Percentiles rank a stretch among this genome's conserved stretches.
These are phyloP conservation scores for Globisporangium sylvaticum DNA, from an alignment of 352 stramenopile genomes.

Conservation along the genomic window DNA sequence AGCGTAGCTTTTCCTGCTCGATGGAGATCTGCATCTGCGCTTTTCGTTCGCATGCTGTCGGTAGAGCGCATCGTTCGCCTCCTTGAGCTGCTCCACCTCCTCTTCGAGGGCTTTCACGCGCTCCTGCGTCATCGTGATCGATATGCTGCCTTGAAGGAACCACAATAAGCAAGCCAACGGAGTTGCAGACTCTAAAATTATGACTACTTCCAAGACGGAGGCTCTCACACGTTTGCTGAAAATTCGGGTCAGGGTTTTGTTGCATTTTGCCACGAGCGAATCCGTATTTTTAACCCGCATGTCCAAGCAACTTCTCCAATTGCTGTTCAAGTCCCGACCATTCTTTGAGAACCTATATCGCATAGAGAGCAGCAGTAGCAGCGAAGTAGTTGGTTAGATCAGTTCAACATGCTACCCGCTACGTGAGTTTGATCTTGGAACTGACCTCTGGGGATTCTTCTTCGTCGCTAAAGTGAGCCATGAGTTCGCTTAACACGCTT, in stretches of 20 bases:
- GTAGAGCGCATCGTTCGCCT: constrained; percentile 59
- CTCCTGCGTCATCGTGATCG: constrained; percentile 24
- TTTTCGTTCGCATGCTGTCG: constrained; percentile 72
- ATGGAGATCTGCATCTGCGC: constrained; percentile 71
- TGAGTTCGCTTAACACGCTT: constrained; percentile 5
- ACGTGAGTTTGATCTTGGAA: neutral
- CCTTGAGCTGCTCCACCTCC: constrained; percentile 45
- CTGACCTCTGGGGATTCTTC: neutral
- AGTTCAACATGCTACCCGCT: neutral
- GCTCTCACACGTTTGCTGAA: neutral
- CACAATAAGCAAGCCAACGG: neutral
- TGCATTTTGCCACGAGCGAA: neutral
- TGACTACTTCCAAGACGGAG: neutral
- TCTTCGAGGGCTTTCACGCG: constrained; percentile 36
- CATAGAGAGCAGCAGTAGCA: neutral
- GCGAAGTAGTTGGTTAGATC: neutral
- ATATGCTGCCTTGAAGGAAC: neutral
- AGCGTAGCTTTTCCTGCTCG: constrained; percentile 53
- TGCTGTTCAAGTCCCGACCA: constrained; percentile 26
- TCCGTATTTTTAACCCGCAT: neutral
- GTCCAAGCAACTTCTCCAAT: constrained; percentile 4
- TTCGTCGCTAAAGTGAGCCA: constrained; percentile 1
- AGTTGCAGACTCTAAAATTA: neutral
- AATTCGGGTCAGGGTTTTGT: neutral
- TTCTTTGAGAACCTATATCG: constrained; percentile 6